Conservation (phyloP, 768 basidiomycete genomes). For the Trametes cubensis region DNA sequence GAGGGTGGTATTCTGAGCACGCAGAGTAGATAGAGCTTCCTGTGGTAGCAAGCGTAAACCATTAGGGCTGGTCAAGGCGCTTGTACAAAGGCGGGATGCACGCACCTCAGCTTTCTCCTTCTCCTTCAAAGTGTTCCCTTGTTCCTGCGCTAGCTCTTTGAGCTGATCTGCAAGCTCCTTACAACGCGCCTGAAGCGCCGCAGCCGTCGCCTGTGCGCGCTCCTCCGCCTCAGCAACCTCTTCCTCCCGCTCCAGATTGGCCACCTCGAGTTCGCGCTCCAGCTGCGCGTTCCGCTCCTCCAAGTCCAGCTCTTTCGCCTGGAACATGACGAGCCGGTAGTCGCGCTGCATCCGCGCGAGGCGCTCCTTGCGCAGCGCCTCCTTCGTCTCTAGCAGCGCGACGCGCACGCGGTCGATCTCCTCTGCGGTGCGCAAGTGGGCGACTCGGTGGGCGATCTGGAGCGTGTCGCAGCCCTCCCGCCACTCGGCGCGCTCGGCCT, state of each 20-base stretch:
- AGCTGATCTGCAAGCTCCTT: constrained; percentile 40
- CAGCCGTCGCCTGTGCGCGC: constrained; percentile 32
- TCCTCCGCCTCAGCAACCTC: constrained; percentile 36
- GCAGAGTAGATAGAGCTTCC: constrained; percentile 47
- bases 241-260: constrained; percentile 45
- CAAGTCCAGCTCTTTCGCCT: constrained; percentile 61
- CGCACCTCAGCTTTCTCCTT: constrained; percentile 43
- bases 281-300: constrained; percentile 54
- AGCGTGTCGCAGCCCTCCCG: constrained; percentile 63
- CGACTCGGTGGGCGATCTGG: constrained; percentile 63
- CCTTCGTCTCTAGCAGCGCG: constrained; percentile 56
- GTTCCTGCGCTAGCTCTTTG: constrained; percentile 43
- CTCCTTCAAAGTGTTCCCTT: constrained; percentile 44
- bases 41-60: constrained; percentile 19
- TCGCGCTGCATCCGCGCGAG: constrained; percentile 65
- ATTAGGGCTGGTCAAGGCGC: neutral
- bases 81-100: constrained; percentile 8
- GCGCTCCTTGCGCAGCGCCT: constrained; percentile 57
- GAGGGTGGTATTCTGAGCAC: constrained; percentile 53
- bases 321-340: constrained; percentile 67
- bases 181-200: constrained; percentile 36
- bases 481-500: constrained; percentile 60
- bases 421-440: constrained; percentile 58
- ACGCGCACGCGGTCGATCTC: constrained; percentile 57
- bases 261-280: constrained; percentile 48